These are phyloP conservation scores for Fusarium poae DNA, from an alignment of 2,329 filamentous ascomycete species.

Conservation along the genomic window DNA sequence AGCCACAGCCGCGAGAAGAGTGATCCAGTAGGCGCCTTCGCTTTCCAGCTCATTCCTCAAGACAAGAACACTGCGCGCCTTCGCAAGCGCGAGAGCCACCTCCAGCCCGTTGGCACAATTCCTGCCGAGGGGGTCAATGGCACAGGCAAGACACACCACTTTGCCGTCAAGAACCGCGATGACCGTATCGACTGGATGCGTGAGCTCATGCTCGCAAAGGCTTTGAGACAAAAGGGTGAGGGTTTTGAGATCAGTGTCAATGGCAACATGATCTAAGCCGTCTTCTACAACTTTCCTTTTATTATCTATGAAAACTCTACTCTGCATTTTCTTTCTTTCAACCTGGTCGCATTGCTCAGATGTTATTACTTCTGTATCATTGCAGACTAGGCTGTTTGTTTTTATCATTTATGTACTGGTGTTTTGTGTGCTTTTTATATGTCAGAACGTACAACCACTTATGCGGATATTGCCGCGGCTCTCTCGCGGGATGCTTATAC, in stretches of 20 bases:
- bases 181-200: slow-evolving; percentile 98
- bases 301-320: slow-evolving; percentile 21
- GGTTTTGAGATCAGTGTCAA: slow-evolving; percentile 87
- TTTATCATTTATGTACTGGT: slow-evolving; percentile 19
- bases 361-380: slow-evolving; percentile 2
- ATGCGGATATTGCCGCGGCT: slow-evolving; percentile 46
- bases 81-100: slow-evolving; percentile 66
- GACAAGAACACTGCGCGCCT: slow-evolving; percentile 67
- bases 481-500: slow-evolving; percentile 49
- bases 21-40: slow-evolving; percentile 76
- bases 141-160: slow-evolving; percentile 89
- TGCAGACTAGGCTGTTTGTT: slow-evolving; percentile 15
- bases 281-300: not conserved
- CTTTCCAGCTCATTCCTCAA: slow-evolving; percentile 86
- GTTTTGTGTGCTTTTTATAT: slow-evolving; percentile 27
- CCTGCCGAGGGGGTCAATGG: slow-evolving; percentile 66
- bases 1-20: slow-evolving; percentile 65
- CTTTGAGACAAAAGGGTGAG: slow-evolving; percentile 84
- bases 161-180: slow-evolving; percentile 87
- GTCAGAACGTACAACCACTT: slow-evolving; percentile 44
- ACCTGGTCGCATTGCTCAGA: slow-evolving; percentile 7
- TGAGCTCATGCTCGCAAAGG: slow-evolving; percentile 91
- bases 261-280: slow-evolving; percentile 75
- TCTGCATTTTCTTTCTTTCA: slow-evolving; percentile 21
- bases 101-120: slow-evolving; percentile 52